phyloP scores from a whole-genome alignment of 495 filamentous ascomycete genomes.

The Podospora tetraspora region DNA sequence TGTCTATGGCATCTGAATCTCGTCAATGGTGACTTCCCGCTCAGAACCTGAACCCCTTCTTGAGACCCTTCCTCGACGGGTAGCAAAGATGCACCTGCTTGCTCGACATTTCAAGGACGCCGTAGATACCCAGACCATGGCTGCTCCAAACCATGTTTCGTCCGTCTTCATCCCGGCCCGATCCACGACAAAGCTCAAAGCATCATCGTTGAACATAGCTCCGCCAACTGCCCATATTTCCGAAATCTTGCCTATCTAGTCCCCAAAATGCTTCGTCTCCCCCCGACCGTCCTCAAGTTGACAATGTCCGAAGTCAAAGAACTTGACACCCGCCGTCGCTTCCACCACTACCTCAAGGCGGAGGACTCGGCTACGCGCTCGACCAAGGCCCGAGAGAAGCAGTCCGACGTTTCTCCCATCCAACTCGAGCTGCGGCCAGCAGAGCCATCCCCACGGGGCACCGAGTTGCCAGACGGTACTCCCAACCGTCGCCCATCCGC shows the following conservation, averaged over 20 bases:
- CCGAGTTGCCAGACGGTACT: background rate
- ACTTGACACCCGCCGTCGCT: constrained; percentile 38
- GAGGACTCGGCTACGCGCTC: constrained; percentile 2
- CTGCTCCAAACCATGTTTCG: background rate
- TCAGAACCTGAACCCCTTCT: background rate
- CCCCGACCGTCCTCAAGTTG: constrained; percentile 49
- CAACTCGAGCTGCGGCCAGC: background rate
- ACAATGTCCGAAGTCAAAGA: constrained; percentile 51
- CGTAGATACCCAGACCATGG: background rate
- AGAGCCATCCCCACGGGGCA: background rate
- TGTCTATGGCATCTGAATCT: no score
- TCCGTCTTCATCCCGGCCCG: background rate
- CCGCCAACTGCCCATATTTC: background rate
- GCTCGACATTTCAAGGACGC: background rate
- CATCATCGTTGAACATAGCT: background rate
- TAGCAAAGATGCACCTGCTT: background rate
- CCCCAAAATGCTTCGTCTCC: constrained; percentile 50
- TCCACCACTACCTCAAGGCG: constrained; percentile 32
- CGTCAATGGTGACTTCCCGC: background rate
- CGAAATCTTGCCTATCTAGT: background rate
- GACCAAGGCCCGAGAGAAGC: background rate
- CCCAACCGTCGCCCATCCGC: background rate
- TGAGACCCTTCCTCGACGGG: background rate
- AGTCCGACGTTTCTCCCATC: background rate
- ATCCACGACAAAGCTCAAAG: background rate